phyloP scores from a whole-genome alignment of 306 rosid genomes.

The Dicorynia guianensis region DNA sequence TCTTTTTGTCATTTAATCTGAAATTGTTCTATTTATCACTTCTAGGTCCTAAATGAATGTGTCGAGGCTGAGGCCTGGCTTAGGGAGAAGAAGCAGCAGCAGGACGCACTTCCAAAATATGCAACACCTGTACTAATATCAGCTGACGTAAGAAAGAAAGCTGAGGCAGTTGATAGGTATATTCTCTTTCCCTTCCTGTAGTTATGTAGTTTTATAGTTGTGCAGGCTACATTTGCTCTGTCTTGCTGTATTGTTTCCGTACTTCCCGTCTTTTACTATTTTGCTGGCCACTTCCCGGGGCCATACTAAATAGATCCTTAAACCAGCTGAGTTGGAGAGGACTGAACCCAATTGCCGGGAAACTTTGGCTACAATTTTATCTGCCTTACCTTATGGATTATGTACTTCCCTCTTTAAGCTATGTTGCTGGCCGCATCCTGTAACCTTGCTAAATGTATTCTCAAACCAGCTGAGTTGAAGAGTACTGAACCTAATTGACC shows the following conservation, averaged over 20 bases:
- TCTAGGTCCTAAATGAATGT: slow-evolving; percentile 80
- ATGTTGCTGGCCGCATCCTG: not conserved
- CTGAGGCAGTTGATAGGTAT: slow-evolving; percentile 88
- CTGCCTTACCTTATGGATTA: too few species aligned
- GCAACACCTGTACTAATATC: slow-evolving; percentile 74
- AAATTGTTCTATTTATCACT: not conserved
- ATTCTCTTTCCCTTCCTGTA: slow-evolving; percentile 1
- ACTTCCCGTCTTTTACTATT: too few species aligned
- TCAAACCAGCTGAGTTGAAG: not conserved
- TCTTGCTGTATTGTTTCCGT: too few species aligned
- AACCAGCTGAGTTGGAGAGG: not conserved
- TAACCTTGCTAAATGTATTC: slow-evolving; percentile 2
- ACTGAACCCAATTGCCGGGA: not conserved
- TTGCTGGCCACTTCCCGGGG: not conserved
- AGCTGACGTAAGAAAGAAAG: slow-evolving; percentile 82
- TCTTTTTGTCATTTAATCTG: not conserved
- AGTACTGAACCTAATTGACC: not conserved
- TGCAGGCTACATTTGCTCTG: not conserved
- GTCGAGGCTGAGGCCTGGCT: slow-evolving; percentile 92
- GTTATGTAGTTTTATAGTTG: not conserved
- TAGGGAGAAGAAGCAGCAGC: slow-evolving; percentile 79
- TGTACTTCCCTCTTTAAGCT: too few species aligned
- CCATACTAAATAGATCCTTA: not conserved
- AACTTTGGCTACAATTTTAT: not conserved
- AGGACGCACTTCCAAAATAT: slow-evolving; percentile 77